A percentile compares a stretch with the other conserved stretches of the same genome.
Evolutionary conservation across 1,284 basidiomycete genomes (phyloP).

Genomic region (Puccinia polysora): DNA sequence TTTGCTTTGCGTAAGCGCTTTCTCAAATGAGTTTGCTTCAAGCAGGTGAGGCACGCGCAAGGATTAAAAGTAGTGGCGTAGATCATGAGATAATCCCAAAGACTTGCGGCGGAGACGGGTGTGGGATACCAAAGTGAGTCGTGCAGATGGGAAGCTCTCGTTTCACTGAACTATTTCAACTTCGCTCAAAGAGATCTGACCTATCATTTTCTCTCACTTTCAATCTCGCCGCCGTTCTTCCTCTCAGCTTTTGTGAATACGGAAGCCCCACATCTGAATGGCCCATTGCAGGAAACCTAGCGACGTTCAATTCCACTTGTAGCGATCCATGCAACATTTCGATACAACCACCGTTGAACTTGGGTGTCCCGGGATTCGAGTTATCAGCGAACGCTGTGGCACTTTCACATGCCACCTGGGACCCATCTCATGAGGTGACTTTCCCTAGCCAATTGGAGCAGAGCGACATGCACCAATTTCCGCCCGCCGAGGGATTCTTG

Average conservation of each 20-base stretch:
- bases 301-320: background rate
- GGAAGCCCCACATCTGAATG: constrained; percentile 1
- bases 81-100: constrained; percentile 13
- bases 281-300: background rate
- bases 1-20: background rate
- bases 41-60: constrained; percentile 2
- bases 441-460: constrained; percentile 5
- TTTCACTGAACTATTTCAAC: background rate
- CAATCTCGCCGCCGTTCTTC: background rate
- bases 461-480: background rate
- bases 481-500: constrained; percentile 5
- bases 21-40: constrained; percentile 23
- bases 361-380: background rate
- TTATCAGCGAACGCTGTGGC: background rate
- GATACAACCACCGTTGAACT: background rate
- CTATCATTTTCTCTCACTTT: too few species aligned
- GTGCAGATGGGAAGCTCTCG: constrained; percentile 11
- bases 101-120: constrained; percentile 8
- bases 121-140: constrained; percentile 19
- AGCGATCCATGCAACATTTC: background rate
- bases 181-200: background rate
- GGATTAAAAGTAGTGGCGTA: background rate
- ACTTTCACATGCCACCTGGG: constrained; percentile 3
- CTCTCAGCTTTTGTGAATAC: background rate
- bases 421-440: background rate